Evolutionary conservation across 495 filamentous ascomycete species (phyloP), one percentile per base, ranked within the genome.

Genomic region (Penicillium crystallinum): DNA sequence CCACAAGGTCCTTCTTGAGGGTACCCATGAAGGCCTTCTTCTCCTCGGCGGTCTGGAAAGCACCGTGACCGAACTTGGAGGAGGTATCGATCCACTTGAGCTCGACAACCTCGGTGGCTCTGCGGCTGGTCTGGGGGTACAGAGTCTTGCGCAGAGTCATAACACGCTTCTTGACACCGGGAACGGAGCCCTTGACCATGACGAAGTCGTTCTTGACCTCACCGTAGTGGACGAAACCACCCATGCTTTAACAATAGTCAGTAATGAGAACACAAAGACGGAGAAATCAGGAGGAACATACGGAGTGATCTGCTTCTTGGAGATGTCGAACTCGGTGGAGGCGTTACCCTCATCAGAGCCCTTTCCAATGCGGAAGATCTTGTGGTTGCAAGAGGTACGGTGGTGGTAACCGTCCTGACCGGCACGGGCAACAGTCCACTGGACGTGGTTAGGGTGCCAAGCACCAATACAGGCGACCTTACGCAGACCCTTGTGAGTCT

Each of bases 401-500:
- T 99, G 95, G 75, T 99, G 95, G 84, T 99, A 99, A 82, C 95
- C 95, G 77, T 86, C 84, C 81, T 99, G 95, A 95, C 95, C 95
- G 63, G 95, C 95, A 87, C 95, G 95, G 72, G 93, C 95, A 79
- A 99, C 95, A 76, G 95, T 97, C 95, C 95, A 99, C 84, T 99
- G 95, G 81, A 99, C 95, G 89, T 99, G 95, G 76, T 87, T 90
- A 70, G 95, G 95, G 86, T 99, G 95, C 95, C 95, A 99, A 63
- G 95, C 95, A 84, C 95, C 95, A 74, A 99, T 99, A 95, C 95
- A 99, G 67, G 95, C 95, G 67, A 99, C 95, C 87, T 99, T 99
- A 65, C 95, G 87, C 69, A 99, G 88, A 91, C 95, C 95, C 86
- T 99, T 99, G 86, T 99, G 95, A 60, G 95, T 99, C 89, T 99